phyloP scores from a whole-genome alignment of 139 green algal species.

The Chlamydomonas eustigma region DNA sequence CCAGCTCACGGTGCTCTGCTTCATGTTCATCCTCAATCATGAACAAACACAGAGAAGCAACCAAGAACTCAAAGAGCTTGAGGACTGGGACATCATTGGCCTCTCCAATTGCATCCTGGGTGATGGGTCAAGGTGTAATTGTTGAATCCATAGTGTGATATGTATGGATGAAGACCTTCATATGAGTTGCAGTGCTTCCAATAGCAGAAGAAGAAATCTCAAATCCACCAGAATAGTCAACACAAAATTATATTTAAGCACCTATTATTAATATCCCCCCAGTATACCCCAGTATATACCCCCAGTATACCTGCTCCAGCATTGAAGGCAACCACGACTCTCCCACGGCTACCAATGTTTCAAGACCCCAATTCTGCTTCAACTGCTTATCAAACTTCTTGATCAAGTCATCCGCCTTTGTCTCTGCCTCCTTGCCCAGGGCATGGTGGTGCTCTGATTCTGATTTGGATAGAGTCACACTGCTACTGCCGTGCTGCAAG shows the following conservation, averaged over 20 bases:
- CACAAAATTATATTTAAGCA: too few relatives aligned
- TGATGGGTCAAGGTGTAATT: too few relatives aligned
- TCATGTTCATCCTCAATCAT: conserved; percentile 54
- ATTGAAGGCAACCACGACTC: conserved; percentile 67
- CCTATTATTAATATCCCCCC: too few relatives aligned
- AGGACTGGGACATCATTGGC: conserved; percentile 59
- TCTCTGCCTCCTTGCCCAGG: neutral
- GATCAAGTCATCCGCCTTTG: conserved; percentile 20
- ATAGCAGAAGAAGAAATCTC: too few relatives aligned
- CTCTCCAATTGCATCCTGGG: conserved; percentile 25
- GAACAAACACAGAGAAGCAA: conserved; percentile 71
- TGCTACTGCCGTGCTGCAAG: too few relatives aligned
- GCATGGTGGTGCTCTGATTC: too few relatives aligned
- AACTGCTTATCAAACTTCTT: conserved; percentile 45
- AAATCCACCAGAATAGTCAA: too few relatives aligned
- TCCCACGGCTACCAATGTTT: conserved; percentile 66
- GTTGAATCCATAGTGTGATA: too few relatives aligned
- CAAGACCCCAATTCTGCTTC: conserved; percentile 67
- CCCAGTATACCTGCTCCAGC: conserved; percentile 44
- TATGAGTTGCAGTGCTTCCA: too few relatives aligned
- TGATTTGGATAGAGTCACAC: too few relatives aligned
- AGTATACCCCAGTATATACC: too few relatives aligned
- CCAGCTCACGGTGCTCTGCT: conserved; percentile 30
- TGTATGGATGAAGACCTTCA: too few relatives aligned
- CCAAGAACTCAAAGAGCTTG: conserved; percentile 84